Evolutionary conservation across 2,329 filamentous ascomycete genomes (phyloP), one percentile per base, ranked within the genome.

Genomic region (Cladophialophora bantiana): DNA sequence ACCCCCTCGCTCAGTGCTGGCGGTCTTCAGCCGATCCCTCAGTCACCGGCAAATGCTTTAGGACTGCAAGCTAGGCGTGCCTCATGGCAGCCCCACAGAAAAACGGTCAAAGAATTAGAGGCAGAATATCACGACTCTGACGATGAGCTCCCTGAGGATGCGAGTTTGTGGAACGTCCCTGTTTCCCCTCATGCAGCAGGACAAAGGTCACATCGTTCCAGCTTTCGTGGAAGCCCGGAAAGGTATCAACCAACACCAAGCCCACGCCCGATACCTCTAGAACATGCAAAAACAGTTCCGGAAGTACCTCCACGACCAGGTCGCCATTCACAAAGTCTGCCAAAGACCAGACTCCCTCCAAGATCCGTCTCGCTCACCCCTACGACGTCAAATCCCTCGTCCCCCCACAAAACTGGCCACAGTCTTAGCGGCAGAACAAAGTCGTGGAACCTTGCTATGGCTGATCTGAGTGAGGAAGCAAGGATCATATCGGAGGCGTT

Each of bases 401-500:
- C 71, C 15, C 78, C 65, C 75, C 79, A 64, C 7, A 67, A 55
- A 20, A 26, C 56, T 9, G 55, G 59, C 35, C 56, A 50, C 54
- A 65, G 71, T 38, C 68, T 71, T 4, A 72, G 74, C 57, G 80
- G 81, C 50, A 80, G 83, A 35, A 83, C 84, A 26, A 86, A 86
- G 72, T 88, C 86, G 0, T 89, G 88, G 82, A 85, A 85, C 65
- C 80, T 83, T 42, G 85, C 82, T 64, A 80, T 87, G 74, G 82
- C 82, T 1, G 84, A 87, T 69, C 77, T 89, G 42, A 88, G 86
- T 26, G 81, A 85, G 60, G 87, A 89, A 71, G 86, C 87, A 2
- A 83, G 83, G 72, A 83, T 85, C 45, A 77, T 89, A 64, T 88
- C 87, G 1, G 83, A 87, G 68, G 84, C 84, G 20, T 75, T 89